Conservation (phyloP, 2,329 filamentous ascomycete species). For the Aspergillus luchuensis region DNA sequence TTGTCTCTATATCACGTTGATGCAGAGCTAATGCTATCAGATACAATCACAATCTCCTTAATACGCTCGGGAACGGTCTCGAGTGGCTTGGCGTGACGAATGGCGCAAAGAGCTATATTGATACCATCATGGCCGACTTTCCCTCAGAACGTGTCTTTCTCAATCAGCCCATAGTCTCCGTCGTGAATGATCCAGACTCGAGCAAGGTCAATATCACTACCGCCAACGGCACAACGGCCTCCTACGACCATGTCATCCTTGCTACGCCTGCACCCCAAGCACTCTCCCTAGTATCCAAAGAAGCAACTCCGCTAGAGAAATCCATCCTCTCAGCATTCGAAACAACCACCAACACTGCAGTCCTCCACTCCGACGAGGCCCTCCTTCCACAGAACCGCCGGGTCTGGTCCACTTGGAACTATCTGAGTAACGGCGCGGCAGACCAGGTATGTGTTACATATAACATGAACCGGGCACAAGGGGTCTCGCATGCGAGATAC, state of each 20-base stretch:
- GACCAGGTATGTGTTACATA: slow-evolving; percentile 10
- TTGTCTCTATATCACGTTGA: background rate
- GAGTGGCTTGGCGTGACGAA: slow-evolving; percentile 5
- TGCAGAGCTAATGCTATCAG: background rate
- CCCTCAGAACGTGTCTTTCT: background rate
- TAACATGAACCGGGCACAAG: slow-evolving; percentile 5
- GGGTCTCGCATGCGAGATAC: background rate
- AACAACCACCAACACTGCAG: slow-evolving; percentile 4
- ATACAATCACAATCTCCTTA: slow-evolving; percentile 9
- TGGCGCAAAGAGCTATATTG: slow-evolving; percentile 10
- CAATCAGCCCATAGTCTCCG: background rate
- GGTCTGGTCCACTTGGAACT: slow-evolving; percentile 9
- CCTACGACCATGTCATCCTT: slow-evolving; percentile 10
- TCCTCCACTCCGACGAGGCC: slow-evolving; percentile 3
- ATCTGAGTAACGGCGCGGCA: background rate
- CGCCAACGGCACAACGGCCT: background rate
- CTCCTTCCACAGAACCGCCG: background rate
- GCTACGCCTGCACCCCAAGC: slow-evolving; percentile 6
- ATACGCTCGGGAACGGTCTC: background rate
- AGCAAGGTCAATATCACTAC: background rate
- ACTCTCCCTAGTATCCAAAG: background rate
- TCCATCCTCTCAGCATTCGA: slow-evolving; percentile 4
- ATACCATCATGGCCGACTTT: background rate
- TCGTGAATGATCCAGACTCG: background rate
- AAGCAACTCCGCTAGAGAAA: background rate